Evolutionary conservation across 2,329 filamentous ascomycete genomes (phyloP), one percentile per base, ranked within the genome.

Genomic region (Phyllosticta citriasiana): DNA sequence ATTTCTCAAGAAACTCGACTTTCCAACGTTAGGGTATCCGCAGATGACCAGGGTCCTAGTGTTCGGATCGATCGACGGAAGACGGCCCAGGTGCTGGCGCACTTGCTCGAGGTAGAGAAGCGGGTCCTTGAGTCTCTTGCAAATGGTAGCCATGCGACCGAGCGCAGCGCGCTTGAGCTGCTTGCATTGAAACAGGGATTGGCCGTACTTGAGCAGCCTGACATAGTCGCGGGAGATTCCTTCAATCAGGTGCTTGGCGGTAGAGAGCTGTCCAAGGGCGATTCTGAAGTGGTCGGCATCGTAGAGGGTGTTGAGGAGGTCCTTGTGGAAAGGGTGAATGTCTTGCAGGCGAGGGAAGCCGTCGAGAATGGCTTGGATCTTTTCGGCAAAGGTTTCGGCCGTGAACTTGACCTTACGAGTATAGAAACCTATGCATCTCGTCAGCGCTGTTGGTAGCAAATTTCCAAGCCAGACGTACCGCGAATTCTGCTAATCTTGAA

Each of bases 361-460:
- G 75, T 96, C 89, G 71, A 97, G 85, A 71, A 97, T 97, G 63
- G 87, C 84, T 67, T 85, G 85, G 67, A 99, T 86, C 78, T 97
- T 97, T 76, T 99, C 94, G 66, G 87, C 86, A 76, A 97, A 97
- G 52, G 93, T 97, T 79, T 99, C 94, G 72, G 93, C 88, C 5
- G 94, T 97, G 78, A 91, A 99, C 78, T 97, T 97, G 82, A 97
- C 92, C 78, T 97, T 97, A 74, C 94, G 83, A 54, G 93, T 97
- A 77, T 97, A 97, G 79, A 97, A 97, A 57, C 85, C 88, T 87
- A 16, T 16, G 47, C 27, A 1, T 7, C 3, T 10, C 25, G 50
- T 61, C 24, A 61, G 66, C 24, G 12, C 35, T 19, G 10, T 9
- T n/a, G 16, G 10, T 22, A 8, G 67, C 65, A 72, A 80, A 79